These are phyloP conservation scores for Phialocephala sp. DNA, from an alignment of 2,329 filamentous ascomycete species.

Conservation along the genomic window DNA sequence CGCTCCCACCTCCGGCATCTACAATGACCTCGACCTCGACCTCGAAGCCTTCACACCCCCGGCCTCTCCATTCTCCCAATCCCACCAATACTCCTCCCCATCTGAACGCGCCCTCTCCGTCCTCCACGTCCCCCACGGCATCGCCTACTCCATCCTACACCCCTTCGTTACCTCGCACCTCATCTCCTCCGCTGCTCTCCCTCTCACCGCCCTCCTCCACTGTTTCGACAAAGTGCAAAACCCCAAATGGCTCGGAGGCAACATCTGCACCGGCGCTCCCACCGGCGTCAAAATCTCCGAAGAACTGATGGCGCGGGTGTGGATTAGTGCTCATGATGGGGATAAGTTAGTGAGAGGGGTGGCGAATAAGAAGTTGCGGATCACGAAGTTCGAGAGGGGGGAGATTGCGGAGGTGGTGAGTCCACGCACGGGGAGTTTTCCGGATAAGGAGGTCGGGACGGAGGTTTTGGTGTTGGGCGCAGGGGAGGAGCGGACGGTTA, in stretches of 20 bases:
- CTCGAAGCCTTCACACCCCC: slow-evolving; percentile 17
- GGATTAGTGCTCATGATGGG: slow-evolving; percentile 67
- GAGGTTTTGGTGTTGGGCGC: slow-evolving; percentile 49
- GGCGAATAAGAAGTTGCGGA: slow-evolving; percentile 56
- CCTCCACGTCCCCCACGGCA: slow-evolving; percentile 69
- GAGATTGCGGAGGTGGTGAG: slow-evolving; percentile 50
- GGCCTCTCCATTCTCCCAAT: slow-evolving; percentile 6
- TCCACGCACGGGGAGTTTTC: slow-evolving; percentile 35
- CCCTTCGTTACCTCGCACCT: slow-evolving; percentile 64
- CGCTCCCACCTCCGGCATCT: slow-evolving; percentile 57
- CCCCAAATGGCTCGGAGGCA: slow-evolving; percentile 66
- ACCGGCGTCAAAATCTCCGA: slow-evolving; percentile 62
- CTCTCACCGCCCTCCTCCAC: slow-evolving; percentile 68
- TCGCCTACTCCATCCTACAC: slow-evolving; percentile 57
- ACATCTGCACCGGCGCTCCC: slow-evolving; percentile 61
- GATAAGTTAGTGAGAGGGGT: slow-evolving; percentile 61
- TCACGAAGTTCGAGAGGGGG: slow-evolving; percentile 49
- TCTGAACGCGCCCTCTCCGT: slow-evolving; percentile 61
- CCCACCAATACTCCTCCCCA: slow-evolving; percentile 43
- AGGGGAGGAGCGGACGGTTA: slow-evolving; percentile 4
- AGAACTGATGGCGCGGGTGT: slow-evolving; percentile 58
- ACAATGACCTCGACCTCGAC: slow-evolving; percentile 7
- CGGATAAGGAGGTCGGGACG: slow-evolving; percentile 40
- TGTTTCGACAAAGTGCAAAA: slow-evolving; percentile 64
- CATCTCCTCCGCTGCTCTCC: slow-evolving; percentile 59